Percentiles rank a stretch among this genome's conserved stretches.
Conservation (phyloP, 257 asterid genomes). For the Dorcoceras hygrometricum region DNA sequence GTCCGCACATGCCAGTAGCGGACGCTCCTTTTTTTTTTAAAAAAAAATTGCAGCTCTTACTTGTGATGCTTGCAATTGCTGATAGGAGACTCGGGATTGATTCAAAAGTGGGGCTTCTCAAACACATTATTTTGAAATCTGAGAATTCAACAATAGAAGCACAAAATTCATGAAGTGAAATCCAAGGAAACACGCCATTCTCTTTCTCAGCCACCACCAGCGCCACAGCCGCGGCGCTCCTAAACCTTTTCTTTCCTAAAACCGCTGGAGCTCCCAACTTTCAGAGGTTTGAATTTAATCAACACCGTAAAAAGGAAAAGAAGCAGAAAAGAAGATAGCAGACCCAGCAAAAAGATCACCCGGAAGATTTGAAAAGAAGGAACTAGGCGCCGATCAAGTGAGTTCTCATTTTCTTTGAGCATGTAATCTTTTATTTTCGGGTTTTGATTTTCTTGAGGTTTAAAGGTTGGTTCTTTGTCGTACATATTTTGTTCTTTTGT, state of each 20-base stretch:
- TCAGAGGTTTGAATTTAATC: neutral
- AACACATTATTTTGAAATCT: neutral
- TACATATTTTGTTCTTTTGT: neutral
- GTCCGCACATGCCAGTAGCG: too few species aligned
- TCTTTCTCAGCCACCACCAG: neutral
- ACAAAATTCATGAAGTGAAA: neutral
- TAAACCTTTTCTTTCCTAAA: neutral
- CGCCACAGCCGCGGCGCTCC: neutral
- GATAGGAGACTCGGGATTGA: too few species aligned
- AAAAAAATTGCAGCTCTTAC: too few species aligned
- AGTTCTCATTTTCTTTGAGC: neutral
- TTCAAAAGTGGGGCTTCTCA: too few species aligned
- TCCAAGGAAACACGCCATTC: neutral
- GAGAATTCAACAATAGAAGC: neutral
- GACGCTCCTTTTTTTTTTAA: too few species aligned
- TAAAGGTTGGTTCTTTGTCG: conserved; percentile 1
- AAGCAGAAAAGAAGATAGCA: neutral
- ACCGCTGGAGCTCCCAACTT: neutral
- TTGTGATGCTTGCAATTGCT: too few species aligned
- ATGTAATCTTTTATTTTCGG: neutral
- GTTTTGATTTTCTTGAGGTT: neutral
- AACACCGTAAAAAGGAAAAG: neutral
- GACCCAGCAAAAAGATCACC: conserved; percentile 5
- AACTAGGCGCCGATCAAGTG: neutral
- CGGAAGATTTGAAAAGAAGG: neutral